These are phyloP conservation scores for Auricularia heimuer DNA, from an alignment of 768 basidiomycete species.

Conservation along the genomic window DNA sequence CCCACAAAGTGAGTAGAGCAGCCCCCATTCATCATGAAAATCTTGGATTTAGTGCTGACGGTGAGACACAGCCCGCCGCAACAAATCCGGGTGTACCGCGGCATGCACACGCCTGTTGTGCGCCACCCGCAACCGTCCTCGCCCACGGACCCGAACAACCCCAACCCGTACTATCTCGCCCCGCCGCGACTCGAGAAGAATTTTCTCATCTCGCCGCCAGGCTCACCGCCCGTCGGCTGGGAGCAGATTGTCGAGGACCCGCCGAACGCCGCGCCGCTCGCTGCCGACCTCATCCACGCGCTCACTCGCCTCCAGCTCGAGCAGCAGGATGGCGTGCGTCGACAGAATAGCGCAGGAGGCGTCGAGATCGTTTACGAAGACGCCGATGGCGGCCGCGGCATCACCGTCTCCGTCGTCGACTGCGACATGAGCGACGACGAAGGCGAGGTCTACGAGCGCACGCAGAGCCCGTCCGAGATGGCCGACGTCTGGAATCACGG, in stretches of 20 bases:
- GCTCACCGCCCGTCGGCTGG: slow-evolving; percentile 96
- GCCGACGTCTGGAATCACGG: not conserved
- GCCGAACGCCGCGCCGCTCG: slow-evolving; percentile 74
- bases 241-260: slow-evolving; percentile 85
- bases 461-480: not conserved
- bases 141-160: slow-evolving; percentile 15
- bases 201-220: slow-evolving; percentile 96
- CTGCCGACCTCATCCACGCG: slow-evolving; percentile 79
- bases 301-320: slow-evolving; percentile 54
- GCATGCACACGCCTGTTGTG: slow-evolving; percentile 55
- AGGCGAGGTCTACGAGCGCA: not conserved
- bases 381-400: not conserved
- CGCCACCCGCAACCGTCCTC: slow-evolving; percentile 17
- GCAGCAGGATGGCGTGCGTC: slow-evolving; percentile 7
- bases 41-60: slow-evolving; percentile 25
- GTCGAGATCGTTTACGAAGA: not conserved
- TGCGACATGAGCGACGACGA: not conserved
- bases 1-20: slow-evolving; percentile 9
- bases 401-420: not conserved
- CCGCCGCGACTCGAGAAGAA: slow-evolving; percentile 83
- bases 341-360: not conserved
- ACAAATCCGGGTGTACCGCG: slow-evolving; percentile 52
- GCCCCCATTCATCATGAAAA: slow-evolving; percentile 24
- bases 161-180: slow-evolving; percentile 43
- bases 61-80: slow-evolving; percentile 18